Conservation (phyloP, 1,139 yeast species). For the Kodamaea derodonti region DNA sequence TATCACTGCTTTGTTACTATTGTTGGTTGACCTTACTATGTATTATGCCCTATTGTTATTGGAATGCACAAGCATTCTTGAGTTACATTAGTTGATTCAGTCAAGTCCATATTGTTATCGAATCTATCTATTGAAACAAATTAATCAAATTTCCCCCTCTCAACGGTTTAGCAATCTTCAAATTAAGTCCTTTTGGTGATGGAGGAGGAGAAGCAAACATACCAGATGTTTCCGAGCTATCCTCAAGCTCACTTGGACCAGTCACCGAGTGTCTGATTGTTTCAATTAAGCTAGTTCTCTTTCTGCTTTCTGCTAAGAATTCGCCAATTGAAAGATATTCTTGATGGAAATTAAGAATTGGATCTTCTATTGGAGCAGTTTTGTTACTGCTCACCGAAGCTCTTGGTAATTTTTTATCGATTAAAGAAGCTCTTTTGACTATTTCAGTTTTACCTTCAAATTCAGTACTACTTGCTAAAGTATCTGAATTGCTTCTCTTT, state of each 20-base stretch:
- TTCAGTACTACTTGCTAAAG: constrained; percentile 8
- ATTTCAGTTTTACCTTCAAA: constrained; percentile 5
- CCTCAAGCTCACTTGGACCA: constrained; percentile 9
- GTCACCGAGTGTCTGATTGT: constrained; percentile 11
- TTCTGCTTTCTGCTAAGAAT: constrained; percentile 13
- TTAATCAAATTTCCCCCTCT: constrained; percentile 45
- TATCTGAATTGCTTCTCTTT: constrained; percentile 9
- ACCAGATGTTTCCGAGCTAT: constrained; percentile 18
- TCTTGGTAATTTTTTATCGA: constrained; percentile 8
- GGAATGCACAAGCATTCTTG: too few relatives aligned
- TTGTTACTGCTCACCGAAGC: constrained; percentile 7
- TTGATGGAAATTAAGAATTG: constrained; percentile 16
- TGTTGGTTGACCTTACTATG: too few relatives aligned
- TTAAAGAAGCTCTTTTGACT: constrained; percentile 9
- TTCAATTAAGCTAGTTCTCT: constrained; percentile 11
- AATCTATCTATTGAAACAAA: constrained; percentile 13
- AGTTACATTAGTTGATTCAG: too few relatives aligned
- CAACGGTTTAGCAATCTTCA: constrained; percentile 64
- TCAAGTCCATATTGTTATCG: too few relatives aligned
- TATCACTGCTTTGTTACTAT: too few relatives aligned
- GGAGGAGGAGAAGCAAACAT: constrained; percentile 18
- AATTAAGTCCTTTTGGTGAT: constrained; percentile 45
- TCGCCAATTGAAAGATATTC: constrained; percentile 15
- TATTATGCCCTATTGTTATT: too few relatives aligned
- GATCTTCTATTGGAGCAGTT: constrained; percentile 7